These are phyloP conservation scores for Vitis hybrid DNA, from an alignment of 177 flowering plant species.

Conservation along the genomic window DNA sequence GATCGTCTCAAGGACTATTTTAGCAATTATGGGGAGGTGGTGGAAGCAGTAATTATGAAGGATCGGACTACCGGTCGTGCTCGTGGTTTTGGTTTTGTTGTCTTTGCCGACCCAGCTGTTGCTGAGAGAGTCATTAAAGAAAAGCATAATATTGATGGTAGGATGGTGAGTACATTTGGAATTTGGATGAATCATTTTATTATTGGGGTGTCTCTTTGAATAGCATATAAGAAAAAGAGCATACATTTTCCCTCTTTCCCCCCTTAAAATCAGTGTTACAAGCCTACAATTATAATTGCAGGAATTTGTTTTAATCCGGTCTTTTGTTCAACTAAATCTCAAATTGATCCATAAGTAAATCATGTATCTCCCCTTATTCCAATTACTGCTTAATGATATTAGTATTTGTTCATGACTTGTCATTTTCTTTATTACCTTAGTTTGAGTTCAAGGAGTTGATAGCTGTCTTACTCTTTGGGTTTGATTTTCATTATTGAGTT, in stretches of 20 bases:
- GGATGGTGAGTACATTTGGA: constrained; percentile 35
- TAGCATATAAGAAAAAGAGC: background rate
- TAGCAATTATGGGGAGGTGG: constrained; percentile 43
- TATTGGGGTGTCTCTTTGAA: background rate
- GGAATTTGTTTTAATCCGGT: constrained; percentile 7
- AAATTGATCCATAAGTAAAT: constrained; percentile 11
- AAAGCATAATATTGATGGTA: constrained; percentile 56
- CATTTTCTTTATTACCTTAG: background rate
- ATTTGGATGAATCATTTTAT: background rate
- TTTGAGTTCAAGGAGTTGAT: background rate
- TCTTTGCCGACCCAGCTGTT: constrained; percentile 50
- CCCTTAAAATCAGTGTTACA: background rate
- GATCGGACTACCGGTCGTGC: constrained; percentile 58
- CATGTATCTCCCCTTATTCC: constrained; percentile 1
- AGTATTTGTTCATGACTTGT: background rate
- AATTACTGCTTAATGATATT: background rate
- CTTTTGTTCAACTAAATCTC: constrained; percentile 15
- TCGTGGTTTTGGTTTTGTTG: constrained; percentile 57
- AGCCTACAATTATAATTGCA: constrained; percentile 19
- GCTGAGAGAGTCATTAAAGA: constrained; percentile 49
- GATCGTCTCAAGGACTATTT: constrained; percentile 54
- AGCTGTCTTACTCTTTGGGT: constrained; percentile 5
- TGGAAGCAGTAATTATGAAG: constrained; percentile 53
- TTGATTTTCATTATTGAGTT: constrained; percentile 8
- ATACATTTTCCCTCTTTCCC: background rate